Conservation (phyloP, 2,329 filamentous ascomycete genomes). For the Pseudofabraea citricarpa region DNA sequence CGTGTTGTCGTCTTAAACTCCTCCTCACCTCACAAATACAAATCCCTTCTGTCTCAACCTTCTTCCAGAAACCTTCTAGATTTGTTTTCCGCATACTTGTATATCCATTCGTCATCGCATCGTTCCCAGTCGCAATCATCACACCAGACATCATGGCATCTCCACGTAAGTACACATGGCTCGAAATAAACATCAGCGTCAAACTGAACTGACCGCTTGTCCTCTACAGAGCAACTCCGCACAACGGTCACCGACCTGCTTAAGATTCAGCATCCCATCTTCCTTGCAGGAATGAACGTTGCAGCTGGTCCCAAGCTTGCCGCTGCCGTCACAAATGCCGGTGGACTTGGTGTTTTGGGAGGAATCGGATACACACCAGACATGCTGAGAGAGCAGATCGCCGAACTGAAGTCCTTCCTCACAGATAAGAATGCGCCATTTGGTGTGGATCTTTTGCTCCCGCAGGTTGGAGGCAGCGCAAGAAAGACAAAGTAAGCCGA, state of each 20-base stretch:
- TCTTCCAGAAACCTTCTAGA: constrained; percentile 3
- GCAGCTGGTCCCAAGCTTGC: constrained; percentile 94
- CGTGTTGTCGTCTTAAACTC: not conserved
- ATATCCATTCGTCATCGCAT: constrained; percentile 1
- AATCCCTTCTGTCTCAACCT: constrained; percentile 3
- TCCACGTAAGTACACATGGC: constrained; percentile 58
- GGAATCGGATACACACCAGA: constrained; percentile 95
- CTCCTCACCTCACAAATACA: constrained; percentile 1
- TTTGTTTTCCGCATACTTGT: not conserved
- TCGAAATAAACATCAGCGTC: not conserved
- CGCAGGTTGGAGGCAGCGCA: constrained; percentile 89
- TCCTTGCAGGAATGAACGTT: constrained; percentile 98
- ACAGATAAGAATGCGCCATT: constrained; percentile 91
- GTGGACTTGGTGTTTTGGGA: constrained; percentile 92
- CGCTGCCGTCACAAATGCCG: constrained; percentile 94
- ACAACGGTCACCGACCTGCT: constrained; percentile 93
- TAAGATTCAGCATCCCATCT: constrained; percentile 93
- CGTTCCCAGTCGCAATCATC: not conserved
- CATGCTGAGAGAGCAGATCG: constrained; percentile 93
- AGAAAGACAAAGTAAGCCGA: constrained; percentile 79
- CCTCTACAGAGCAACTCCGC: constrained; percentile 70
- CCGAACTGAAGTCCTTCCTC: constrained; percentile 85
- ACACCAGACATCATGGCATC: constrained; percentile 59
- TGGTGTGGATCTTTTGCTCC: constrained; percentile 87
- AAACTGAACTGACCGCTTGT: constrained; percentile 16